Evolutionary conservation across 768 basidiomycete genomes (phyloP).

Genomic region (Serendipita sp.): DNA sequence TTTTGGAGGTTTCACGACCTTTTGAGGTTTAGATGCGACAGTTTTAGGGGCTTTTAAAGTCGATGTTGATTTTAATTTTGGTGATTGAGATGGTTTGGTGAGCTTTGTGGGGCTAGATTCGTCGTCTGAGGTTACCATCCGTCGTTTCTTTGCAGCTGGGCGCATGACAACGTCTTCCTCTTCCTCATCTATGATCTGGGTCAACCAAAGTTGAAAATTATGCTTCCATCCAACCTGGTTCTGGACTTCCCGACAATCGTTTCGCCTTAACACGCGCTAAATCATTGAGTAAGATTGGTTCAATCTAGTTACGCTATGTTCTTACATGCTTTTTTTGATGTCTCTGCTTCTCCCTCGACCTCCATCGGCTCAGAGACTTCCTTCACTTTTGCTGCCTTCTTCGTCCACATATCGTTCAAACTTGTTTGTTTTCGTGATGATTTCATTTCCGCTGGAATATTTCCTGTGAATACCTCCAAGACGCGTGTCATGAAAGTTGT

Average conservation of each 20-base stretch:
- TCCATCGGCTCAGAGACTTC: neutral
- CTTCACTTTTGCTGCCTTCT: neutral
- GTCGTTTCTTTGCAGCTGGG: slow-evolving; percentile 18
- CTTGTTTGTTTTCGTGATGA: neutral
- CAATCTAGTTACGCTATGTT: no score
- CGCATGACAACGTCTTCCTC: neutral
- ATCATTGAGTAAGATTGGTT: neutral
- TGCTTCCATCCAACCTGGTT: neutral
- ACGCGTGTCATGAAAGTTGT: no score
- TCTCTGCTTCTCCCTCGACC: neutral
- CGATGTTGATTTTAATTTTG: slow-evolving; percentile 14
- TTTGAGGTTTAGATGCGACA: neutral
- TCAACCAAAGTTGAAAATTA: neutral
- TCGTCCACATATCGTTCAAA: neutral
- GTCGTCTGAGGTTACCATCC: slow-evolving; percentile 24
- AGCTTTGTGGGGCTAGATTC: slow-evolving; percentile 18
- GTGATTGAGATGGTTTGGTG: slow-evolving; percentile 28
- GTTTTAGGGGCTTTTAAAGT: slow-evolving; percentile 12
- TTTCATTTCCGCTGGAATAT: neutral
- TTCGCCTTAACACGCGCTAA: neutral
- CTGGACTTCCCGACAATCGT: neutral
- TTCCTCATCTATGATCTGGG: neutral
- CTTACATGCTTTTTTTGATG: neutral
- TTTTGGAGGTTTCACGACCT: slow-evolving; percentile 13
- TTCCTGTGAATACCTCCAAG: no score